These are phyloP conservation scores for Ophiostoma quercus DNA, from an alignment of 2,329 filamentous ascomycete species.

Conservation along the genomic window DNA sequence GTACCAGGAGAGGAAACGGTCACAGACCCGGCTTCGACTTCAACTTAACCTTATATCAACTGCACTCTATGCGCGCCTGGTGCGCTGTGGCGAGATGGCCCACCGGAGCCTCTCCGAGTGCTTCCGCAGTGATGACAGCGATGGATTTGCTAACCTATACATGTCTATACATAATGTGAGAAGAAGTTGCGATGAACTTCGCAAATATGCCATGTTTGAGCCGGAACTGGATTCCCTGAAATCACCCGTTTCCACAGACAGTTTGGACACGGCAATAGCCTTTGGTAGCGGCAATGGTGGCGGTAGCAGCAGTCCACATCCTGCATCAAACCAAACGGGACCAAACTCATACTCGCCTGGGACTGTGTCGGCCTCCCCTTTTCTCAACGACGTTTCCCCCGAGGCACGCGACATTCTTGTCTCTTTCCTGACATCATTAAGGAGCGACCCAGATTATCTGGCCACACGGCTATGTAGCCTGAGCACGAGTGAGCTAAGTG, in stretches of 20 bases:
- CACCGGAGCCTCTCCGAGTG: conserved; percentile 71
- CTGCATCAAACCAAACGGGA: neutral
- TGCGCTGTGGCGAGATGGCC: conserved; percentile 67
- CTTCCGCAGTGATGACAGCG: conserved; percentile 74
- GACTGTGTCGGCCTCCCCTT: conserved; percentile 47
- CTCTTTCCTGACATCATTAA: conserved; percentile 72
- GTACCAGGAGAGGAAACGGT: conserved; percentile 76
- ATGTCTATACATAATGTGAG: conserved; percentile 75
- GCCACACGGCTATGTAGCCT: conserved; percentile 75
- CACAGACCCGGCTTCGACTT: conserved; percentile 65
- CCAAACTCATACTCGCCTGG: conserved; percentile 31
- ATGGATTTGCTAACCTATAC: conserved; percentile 67
- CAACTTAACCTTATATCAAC: conserved; percentile 70
- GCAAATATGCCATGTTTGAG: conserved; percentile 65
- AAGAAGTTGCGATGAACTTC: conserved; percentile 67
- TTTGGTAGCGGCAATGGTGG: neutral
- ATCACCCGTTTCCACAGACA: conserved; percentile 46
- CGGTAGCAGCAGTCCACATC: neutral
- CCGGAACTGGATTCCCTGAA: conserved; percentile 64
- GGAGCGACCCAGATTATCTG: conserved; percentile 82
- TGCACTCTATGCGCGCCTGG: conserved; percentile 67
- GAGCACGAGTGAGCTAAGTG: conserved; percentile 67
- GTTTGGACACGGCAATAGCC: conserved; percentile 44
- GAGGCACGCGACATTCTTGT: conserved; percentile 71
- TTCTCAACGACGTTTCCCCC: conserved; percentile 67